A percentile compares a stretch with the other conserved stretches of the same genome.
These are phyloP conservation scores for Diaporthe amygdali DNA, from an alignment of 2,329 filamentous ascomycete species.

Conservation along the genomic window DNA sequence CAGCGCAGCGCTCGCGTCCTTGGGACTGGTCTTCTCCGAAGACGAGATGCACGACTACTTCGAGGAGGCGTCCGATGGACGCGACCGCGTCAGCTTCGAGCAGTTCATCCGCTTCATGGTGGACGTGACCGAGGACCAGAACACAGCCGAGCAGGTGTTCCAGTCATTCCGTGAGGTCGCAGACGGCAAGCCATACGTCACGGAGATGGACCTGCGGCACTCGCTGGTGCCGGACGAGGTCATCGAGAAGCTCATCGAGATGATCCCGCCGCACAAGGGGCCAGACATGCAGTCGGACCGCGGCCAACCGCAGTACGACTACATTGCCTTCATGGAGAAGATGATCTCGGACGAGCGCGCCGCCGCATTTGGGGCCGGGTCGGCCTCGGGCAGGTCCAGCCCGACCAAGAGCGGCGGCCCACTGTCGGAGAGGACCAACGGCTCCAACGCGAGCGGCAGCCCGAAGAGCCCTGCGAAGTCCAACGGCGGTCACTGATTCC, in stretches of 20 bases:
- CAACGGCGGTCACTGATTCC: conserved; percentile 38
- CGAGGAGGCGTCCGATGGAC: conserved; percentile 79
- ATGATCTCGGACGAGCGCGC: conserved; percentile 59
- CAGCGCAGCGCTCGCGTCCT: conserved; percentile 90
- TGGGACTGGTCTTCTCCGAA: conserved; percentile 95
- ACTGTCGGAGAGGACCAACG: conserved; percentile 30
- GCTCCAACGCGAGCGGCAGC: conserved; percentile 37
- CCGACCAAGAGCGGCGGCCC: conserved; percentile 24
- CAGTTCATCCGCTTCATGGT: conserved; percentile 99
- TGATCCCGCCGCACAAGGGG: conserved; percentile 84
- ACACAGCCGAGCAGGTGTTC: conserved; percentile 97
- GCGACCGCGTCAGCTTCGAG: conserved; percentile 88
- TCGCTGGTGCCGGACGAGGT: conserved; percentile 96
- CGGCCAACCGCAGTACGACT: conserved; percentile 88
- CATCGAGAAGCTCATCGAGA: conserved; percentile 87
- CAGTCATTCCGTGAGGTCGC: conserved; percentile 97
- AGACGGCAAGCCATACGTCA: conserved; percentile 98
- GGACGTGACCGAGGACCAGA: conserved; percentile 97
- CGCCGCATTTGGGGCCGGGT: conserved; percentile 19
- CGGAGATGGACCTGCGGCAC: conserved; percentile 94
- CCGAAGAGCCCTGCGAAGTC: conserved; percentile 39
- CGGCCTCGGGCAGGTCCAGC: conserved; percentile 22
- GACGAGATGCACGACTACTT: conserved; percentile 98
- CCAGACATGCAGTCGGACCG: conserved; percentile 87
- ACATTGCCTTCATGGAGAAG: conserved; percentile 96